phyloP scores from a whole-genome alignment of 345 rosid species.

The Brassica juncea region DNA sequence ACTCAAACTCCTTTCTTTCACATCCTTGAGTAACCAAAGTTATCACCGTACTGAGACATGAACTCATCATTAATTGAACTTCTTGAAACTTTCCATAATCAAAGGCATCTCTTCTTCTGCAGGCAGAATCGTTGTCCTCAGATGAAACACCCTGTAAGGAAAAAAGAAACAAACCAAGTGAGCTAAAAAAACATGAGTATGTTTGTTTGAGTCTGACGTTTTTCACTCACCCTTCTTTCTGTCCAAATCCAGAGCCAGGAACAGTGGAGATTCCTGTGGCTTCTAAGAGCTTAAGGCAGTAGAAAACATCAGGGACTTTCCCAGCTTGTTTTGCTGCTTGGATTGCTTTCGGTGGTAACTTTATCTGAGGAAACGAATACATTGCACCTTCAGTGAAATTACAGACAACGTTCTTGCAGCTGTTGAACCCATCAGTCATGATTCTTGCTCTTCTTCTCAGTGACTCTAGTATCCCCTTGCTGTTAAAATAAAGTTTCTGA shows the following conservation, averaged over 20 bases:
- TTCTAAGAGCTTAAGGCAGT: slow-evolving; percentile 92
- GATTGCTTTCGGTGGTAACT: slow-evolving; percentile 74
- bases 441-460: slow-evolving; percentile 88
- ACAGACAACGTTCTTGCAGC: slow-evolving; percentile 92
- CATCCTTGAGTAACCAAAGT: slow-evolving; percentile 72
- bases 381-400: slow-evolving; percentile 99
- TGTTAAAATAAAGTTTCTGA: slow-evolving; percentile 32
- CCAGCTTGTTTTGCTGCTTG: slow-evolving; percentile 83
- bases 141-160: slow-evolving; percentile 72
- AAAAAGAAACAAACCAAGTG: background rate
- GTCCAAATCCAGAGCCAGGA: slow-evolving; percentile 99
- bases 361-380: slow-evolving; percentile 98
- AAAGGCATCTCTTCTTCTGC: slow-evolving; percentile 95
- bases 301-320: slow-evolving; percentile 92
- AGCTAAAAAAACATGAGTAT: no score
- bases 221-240: slow-evolving; percentile 79
- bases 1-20: slow-evolving; percentile 28
- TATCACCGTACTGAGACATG: slow-evolving; percentile 81
- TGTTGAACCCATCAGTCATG: slow-evolving; percentile 99
- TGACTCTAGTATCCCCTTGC: slow-evolving; percentile 89
- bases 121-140: slow-evolving; percentile 94
- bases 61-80: slow-evolving; percentile 79
- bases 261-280: slow-evolving; percentile 98
- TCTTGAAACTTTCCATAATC: slow-evolving; percentile 89
- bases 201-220: background rate